Evolutionary conservation across 2,329 filamentous ascomycete genomes (phyloP).

Genomic region (Trichoderma simmonsii): DNA sequence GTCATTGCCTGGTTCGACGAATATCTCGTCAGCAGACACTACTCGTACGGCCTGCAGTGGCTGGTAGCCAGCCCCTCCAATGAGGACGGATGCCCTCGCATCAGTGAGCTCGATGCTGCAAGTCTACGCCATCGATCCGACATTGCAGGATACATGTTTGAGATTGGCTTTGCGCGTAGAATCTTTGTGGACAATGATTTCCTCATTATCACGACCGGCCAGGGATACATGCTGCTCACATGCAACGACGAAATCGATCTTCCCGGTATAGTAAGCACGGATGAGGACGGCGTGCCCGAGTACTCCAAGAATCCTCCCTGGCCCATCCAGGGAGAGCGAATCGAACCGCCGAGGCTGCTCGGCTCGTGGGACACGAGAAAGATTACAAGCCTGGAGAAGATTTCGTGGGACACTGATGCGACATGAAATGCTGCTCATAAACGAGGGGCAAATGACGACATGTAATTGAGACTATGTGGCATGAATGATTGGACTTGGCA

Average conservation of each 20-base stretch:
- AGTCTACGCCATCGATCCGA: not conserved
- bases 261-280: not conserved
- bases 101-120: not conserved
- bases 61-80: not conserved
- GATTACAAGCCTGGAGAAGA: conserved; percentile 12
- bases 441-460: not conserved
- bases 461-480: not conserved
- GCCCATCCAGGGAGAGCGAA: conserved; percentile 2
- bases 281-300: not conserved
- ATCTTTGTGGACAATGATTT: conserved; percentile 19
- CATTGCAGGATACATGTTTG: conserved; percentile 5
- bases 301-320: conserved; percentile 5
- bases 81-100: not conserved
- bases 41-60: conserved; percentile 18
- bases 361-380: conserved; percentile 14
- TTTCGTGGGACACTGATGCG: not conserved
- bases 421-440: not conserved
- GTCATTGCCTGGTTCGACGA: conserved; percentile 20
- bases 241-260: conserved; percentile 7
- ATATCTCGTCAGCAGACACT: conserved; percentile 16
- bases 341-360: conserved; percentile 18
- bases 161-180: conserved; percentile 10
- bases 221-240: conserved; percentile 15
- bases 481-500: not conserved
- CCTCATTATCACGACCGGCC: conserved; percentile 16